A percentile compares a stretch with the other conserved stretches of the same genome.
Evolutionary conservation across 495 filamentous ascomycete species (phyloP).

Genomic region (Podospora comata): DNA sequence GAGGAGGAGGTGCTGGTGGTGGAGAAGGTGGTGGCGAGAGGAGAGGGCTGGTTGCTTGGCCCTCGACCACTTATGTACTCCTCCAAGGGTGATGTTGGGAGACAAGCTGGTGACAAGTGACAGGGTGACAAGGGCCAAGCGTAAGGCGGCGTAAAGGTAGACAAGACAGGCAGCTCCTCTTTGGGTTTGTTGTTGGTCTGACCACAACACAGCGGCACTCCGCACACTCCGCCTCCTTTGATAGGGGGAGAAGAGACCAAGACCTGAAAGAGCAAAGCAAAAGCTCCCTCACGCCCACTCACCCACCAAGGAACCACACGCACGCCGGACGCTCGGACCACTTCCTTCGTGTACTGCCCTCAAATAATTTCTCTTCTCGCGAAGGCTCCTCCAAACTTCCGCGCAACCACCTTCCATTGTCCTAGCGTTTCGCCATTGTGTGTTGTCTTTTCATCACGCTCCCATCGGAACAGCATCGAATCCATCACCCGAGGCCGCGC

Average conservation of each 20-base stretch:
- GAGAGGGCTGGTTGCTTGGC: neutral
- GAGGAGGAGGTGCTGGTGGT: neutral
- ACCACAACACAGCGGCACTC: neutral
- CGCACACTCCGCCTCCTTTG: conserved; percentile 7
- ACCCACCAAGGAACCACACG: conserved; percentile 19
- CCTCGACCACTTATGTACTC: neutral
- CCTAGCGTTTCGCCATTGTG: conserved; percentile 30
- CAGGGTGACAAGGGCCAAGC: neutral
- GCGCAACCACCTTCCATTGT: conserved; percentile 22
- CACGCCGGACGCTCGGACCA: conserved; percentile 33
- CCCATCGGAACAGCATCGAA: conserved; percentile 18
- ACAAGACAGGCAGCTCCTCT: neutral
- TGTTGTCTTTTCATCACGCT: conserved; percentile 19
- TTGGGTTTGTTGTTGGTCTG: conserved; percentile 13
- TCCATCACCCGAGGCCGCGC: conserved; percentile 24
- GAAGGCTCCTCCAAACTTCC: conserved; percentile 30
- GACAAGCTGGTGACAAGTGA: neutral
- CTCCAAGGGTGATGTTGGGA: neutral
- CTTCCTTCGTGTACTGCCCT: conserved; percentile 22
- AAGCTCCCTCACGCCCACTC: neutral
- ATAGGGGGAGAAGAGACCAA: neutral
- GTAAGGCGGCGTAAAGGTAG: neutral
- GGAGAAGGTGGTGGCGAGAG: neutral
- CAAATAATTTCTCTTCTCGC: conserved; percentile 37
- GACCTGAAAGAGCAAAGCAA: neutral